Conservation (phyloP, 305 asterid genomes). For the Fraxinus greggii region DNA sequence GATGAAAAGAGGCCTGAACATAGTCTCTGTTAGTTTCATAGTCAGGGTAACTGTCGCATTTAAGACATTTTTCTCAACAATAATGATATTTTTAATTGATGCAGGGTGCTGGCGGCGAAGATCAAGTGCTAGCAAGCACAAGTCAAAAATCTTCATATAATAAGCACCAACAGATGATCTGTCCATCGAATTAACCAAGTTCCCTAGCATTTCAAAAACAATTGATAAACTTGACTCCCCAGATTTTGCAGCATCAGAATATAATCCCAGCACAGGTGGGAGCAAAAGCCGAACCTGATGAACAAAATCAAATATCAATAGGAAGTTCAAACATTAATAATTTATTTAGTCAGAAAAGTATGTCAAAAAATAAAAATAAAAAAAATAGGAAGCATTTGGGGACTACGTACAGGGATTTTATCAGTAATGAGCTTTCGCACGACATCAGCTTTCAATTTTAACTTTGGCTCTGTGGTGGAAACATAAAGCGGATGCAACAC, state of each 20-base stretch:
- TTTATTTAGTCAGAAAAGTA: conserved; percentile 2
- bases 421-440: conserved; percentile 75
- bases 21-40: conserved; percentile 78
- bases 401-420: conserved; percentile 70
- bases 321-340: conserved; percentile 4
- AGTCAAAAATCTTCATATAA: conserved; percentile 70
- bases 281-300: conserved; percentile 84
- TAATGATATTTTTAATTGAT: conserved; percentile 50
- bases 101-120: conserved; percentile 64
- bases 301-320: conserved; percentile 24
- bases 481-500: conserved; percentile 62
- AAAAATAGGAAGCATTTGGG: neutral
- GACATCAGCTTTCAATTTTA: conserved; percentile 60
- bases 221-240: conserved; percentile 71
- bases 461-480: conserved; percentile 47
- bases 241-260: conserved; percentile 53
- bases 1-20: conserved; percentile 80
- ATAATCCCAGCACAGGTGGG: conserved; percentile 62
- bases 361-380: neutral
- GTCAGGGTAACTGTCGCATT: conserved; percentile 59
- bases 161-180: conserved; percentile 64
- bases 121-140: conserved; percentile 88
- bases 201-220: conserved; percentile 69
- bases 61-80: conserved; percentile 69
- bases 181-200: conserved; percentile 70